Conservation (phyloP, 345 rosid genomes). For the Gossypium herbaceum region DNA sequence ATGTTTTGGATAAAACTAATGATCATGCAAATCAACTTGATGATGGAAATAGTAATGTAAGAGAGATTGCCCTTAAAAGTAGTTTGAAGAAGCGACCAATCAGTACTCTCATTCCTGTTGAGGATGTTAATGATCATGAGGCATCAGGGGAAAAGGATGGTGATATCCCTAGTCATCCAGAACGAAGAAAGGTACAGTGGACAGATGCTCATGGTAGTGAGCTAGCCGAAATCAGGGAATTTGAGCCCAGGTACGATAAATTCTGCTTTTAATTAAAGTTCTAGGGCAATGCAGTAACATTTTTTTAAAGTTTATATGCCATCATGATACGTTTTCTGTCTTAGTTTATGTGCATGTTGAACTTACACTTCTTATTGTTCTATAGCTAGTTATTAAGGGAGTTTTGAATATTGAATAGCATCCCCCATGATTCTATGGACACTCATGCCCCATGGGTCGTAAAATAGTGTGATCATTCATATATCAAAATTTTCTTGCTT, state of each 20-base stretch:
- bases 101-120: slow-evolving; percentile 34
- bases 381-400: background rate
- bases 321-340: background rate
- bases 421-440: background rate
- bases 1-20: slow-evolving; percentile 39
- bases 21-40: slow-evolving; percentile 35
- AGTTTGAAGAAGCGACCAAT: slow-evolving; percentile 67
- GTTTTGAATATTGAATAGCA: background rate
- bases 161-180: slow-evolving; percentile 39
- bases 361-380: background rate
- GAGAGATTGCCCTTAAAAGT: slow-evolving; percentile 55
- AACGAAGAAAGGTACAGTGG: slow-evolving; percentile 87
- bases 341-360: slow-evolving; percentile 1
- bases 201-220: slow-evolving; percentile 87
- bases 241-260: slow-evolving; percentile 80
- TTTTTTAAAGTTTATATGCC: background rate
- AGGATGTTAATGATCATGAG: slow-evolving; percentile 34
- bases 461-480: background rate
- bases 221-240: slow-evolving; percentile 83
- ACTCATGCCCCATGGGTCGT: background rate
- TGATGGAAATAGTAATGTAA: slow-evolving; percentile 38
- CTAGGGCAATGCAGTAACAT: background rate
- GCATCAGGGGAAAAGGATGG: slow-evolving; percentile 38
- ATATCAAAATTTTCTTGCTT: background rate
- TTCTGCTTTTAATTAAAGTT: slow-evolving; percentile 6